Evolutionary conservation across 1,284 basidiomycete genomes (phyloP).

Genomic region (Abortiporus biennis): DNA sequence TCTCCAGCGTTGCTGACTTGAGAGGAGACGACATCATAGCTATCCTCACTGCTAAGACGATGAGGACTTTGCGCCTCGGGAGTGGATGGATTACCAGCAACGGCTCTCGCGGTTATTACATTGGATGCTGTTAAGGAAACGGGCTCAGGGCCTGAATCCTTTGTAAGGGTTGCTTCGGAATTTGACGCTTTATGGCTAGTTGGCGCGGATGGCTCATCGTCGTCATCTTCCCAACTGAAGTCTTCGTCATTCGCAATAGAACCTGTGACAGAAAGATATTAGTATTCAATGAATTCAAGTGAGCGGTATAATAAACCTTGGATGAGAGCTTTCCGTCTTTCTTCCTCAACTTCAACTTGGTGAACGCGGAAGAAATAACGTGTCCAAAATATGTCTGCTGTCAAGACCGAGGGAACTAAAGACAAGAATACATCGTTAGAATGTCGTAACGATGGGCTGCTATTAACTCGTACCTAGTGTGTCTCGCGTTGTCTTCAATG

Average conservation of each 20-base stretch:
- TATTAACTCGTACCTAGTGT: conserved; percentile 45
- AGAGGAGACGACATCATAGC: conserved; percentile 68
- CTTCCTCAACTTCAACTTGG: conserved; percentile 82
- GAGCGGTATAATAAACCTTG: no score
- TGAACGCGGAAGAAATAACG: conserved; percentile 89
- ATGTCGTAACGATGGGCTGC: neutral
- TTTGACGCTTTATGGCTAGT: conserved; percentile 20
- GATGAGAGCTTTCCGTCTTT: conserved; percentile 74
- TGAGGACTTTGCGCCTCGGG: conserved; percentile 43
- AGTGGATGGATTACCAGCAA: conserved; percentile 21
- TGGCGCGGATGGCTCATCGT: conserved; percentile 42
- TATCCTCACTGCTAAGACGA: conserved; percentile 56
- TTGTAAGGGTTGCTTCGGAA: conserved; percentile 1
- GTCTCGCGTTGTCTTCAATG: conserved; percentile 54
- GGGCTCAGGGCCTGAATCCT: neutral
- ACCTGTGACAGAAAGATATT: conserved; percentile 27
- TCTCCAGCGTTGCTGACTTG: conserved; percentile 27
- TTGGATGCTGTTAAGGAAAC: conserved; percentile 4
- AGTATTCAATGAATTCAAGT: conserved; percentile 13
- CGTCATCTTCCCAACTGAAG: conserved; percentile 80
- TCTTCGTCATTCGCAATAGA: conserved; percentile 63
- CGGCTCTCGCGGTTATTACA: conserved; percentile 12
- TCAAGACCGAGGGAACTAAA: conserved; percentile 67
- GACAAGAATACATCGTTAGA: neutral
- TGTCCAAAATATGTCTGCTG: conserved; percentile 78